Evolutionary conservation across 108 stramenopile genomes (phyloP), one percentile per base, ranked within the genome.

Genomic region (Skeletonema marinoi): DNA sequence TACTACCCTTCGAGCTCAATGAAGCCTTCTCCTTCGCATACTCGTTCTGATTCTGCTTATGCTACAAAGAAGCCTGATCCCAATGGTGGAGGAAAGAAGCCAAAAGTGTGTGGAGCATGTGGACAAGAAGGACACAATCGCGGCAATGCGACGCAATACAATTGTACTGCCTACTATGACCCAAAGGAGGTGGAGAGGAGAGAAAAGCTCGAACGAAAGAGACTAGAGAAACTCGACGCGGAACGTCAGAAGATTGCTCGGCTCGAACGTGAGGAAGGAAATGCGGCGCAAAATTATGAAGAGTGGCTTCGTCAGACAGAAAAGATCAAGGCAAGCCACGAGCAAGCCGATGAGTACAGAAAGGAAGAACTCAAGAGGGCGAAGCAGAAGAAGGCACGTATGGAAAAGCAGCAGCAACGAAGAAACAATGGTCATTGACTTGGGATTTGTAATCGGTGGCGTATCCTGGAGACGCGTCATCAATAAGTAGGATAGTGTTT

Each of bases 71-170:
- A 64, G 6, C 63, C 32, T 1, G 6, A 19, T 2, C 19, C 63
- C 25, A 6, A 29, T 0, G 70, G 16, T 12, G 60, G 39, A 33
- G 35, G 66, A 65, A 60, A 17, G 14, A 83, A 80, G 60, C 19
- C 44, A 36, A 48, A 21, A 25, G 60, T 78, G 14, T 87, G 86
- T 65, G 84, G 80, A 61, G 86, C 86, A 4, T 87, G 86, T 74
- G 86, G 83, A 60, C 32, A 66, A 9, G 66, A 78, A 62, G 86
- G 83, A 9, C 86, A 87, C 60, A 87, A 84, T 61, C 46, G 86
- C 56, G 70, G 80, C 11, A 68, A 68, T 44, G 86, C 86, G 19
- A 87, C 86, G 16, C 68, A 59, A 30, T 35, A 36, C 12, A 85
- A 82, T 42, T 87, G 86, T 19, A 60, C 76, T n/a, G 77, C 77